phyloP scores from a whole-genome alignment of 2,329 filamentous ascomycete species.

The Aspergillus sojae region DNA sequence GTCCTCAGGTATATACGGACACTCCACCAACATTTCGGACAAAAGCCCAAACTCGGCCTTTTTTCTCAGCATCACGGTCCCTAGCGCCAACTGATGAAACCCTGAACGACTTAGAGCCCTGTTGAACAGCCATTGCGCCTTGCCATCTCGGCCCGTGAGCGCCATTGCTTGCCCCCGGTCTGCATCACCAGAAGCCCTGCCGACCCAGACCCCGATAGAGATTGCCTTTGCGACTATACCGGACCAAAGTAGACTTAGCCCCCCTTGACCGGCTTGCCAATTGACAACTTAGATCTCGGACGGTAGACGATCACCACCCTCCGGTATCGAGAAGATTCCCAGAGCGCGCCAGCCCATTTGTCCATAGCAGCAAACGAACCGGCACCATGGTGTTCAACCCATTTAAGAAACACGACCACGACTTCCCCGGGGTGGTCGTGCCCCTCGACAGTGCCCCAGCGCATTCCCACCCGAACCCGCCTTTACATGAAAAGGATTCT shows the following conservation, averaged over 20 bases:
- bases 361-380: constrained; percentile 19
- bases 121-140: constrained; percentile 12
- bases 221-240: constrained; percentile 15
- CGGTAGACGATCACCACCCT: background rate
- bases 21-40: background rate
- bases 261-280: constrained; percentile 8
- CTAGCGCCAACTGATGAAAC: constrained; percentile 1
- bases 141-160: constrained; percentile 1
- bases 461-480: constrained; percentile 25
- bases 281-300: background rate
- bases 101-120: background rate
- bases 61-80: background rate
- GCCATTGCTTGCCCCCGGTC: background rate
- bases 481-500: constrained; percentile 28
- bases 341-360: constrained; percentile 12
- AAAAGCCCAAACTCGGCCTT: background rate
- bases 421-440: constrained; percentile 55
- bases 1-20: background rate
- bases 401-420: constrained; percentile 54
- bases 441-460: constrained; percentile 51
- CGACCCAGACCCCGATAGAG: background rate
- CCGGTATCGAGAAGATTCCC: constrained; percentile 2
- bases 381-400: constrained; percentile 47
- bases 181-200: background rate
- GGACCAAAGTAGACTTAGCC: constrained; percentile 15